Percentiles rank a stretch among this genome's conserved stretches.
phyloP scores from a whole-genome alignment of 2,329 filamentous ascomycete genomes.

The Chaetoscypha palmicola region DNA sequence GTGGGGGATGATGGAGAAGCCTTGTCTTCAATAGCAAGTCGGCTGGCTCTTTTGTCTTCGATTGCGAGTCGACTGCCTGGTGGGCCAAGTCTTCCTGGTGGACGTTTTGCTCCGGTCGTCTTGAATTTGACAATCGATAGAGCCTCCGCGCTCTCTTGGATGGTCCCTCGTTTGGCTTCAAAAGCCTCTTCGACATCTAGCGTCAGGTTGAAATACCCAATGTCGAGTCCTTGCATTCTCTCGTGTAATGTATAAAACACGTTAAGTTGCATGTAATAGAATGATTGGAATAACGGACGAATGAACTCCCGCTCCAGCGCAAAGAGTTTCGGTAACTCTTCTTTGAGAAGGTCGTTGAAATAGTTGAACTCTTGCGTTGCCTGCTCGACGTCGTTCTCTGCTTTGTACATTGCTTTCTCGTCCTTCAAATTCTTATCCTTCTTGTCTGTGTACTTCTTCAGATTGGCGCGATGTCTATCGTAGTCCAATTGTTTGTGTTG shows the following conservation, averaged over 20 bases:
- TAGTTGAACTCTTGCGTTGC: constrained; percentile 96
- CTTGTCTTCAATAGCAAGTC: constrained; percentile 18
- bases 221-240: constrained; percentile 94
- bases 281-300: constrained; percentile 92
- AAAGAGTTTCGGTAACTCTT: constrained; percentile 90
- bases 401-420: constrained; percentile 94
- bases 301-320: constrained; percentile 88
- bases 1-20: constrained; percentile 22
- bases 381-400: constrained; percentile 83
- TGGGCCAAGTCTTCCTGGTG: constrained; percentile 23
- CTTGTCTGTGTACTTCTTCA: constrained; percentile 96
- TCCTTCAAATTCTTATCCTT: constrained; percentile 95
- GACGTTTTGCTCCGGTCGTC: constrained; percentile 63
- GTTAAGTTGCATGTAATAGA: constrained; percentile 99
- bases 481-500: constrained; percentile 98
- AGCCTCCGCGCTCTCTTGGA: constrained; percentile 76
- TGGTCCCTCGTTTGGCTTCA: constrained; percentile 77
- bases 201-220: constrained; percentile 93
- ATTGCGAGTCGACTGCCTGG: constrained; percentile 19
- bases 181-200: constrained; percentile 90
- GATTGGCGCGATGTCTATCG: constrained; percentile 71
- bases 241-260: constrained; percentile 98
- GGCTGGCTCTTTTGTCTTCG: constrained; percentile 7
- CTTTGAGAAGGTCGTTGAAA: constrained; percentile 95
- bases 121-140: constrained; percentile 87